Percentiles rank a stretch among this genome's conserved stretches.
phyloP scores from a whole-genome alignment of 106 monocot species.

The Apostasia shenzhenica region DNA sequence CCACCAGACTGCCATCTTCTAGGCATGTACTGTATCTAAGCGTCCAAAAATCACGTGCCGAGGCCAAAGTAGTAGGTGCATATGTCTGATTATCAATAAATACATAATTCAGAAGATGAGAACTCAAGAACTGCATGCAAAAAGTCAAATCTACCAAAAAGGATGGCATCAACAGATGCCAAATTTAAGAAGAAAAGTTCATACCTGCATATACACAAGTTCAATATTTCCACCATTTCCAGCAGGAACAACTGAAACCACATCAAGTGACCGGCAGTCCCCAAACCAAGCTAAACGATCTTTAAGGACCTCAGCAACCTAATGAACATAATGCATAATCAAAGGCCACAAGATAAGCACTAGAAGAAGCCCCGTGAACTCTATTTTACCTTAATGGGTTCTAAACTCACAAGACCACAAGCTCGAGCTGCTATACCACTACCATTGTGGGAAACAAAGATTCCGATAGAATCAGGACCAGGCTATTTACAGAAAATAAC shows the following conservation, averaged over 20 bases:
- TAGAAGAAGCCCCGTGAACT: not conserved
- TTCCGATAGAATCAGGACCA: conserved; percentile 99
- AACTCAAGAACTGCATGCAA: not conserved
- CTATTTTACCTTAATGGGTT: conserved; percentile 80
- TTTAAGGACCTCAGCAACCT: conserved; percentile 96
- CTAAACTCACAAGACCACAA: conserved; percentile 96
- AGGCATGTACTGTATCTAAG: conserved; percentile 80
- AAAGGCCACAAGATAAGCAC: not conserved
- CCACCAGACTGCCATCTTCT: conserved; percentile 88
- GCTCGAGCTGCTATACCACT: conserved; percentile 98
- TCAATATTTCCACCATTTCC: conserved; percentile 91
- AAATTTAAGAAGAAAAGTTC: not conserved
- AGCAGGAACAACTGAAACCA: conserved; percentile 68
- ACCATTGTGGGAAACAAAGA: conserved; percentile 96
- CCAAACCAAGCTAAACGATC: conserved; percentile 94
- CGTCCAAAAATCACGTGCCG: conserved; percentile 96
- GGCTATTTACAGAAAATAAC: conserved; percentile 37
- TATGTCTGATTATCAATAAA: conserved; percentile 56
- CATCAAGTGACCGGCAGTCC: conserved; percentile 81
- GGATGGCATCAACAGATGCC: not conserved
- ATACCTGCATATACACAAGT: conserved; percentile 97
- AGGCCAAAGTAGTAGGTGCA: conserved; percentile 89
- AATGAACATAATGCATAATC: conserved; percentile 1
- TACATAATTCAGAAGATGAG: not conserved
- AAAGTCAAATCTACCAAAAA: not conserved